A percentile compares a stretch with the other conserved stretches of the same genome.
Evolutionary conservation across 768 basidiomycete species (phyloP).

Genomic region (Leucocoprinus birnbaumii): DNA sequence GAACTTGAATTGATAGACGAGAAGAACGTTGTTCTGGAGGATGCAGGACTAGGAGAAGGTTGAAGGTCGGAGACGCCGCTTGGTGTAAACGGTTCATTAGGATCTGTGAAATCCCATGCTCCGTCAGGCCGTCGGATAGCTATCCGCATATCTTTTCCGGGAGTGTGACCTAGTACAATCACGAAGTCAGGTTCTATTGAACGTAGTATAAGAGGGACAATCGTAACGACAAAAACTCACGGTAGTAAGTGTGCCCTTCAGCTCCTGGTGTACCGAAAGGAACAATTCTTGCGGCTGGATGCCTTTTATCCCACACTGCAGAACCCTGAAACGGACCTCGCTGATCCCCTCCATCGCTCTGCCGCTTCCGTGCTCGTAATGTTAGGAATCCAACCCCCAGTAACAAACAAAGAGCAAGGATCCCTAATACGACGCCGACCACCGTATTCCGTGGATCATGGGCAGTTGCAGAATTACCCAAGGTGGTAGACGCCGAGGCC

Average conservation of each 20-base stretch:
- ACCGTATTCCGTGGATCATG: conserved; percentile 27
- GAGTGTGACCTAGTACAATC: conserved; percentile 43
- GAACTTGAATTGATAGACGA: background rate
- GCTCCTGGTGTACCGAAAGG: conserved; percentile 36
- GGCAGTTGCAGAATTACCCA: conserved; percentile 10
- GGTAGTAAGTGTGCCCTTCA: conserved; percentile 32
- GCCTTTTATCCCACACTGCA: conserved; percentile 24
- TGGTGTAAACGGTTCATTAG: conserved; percentile 37
- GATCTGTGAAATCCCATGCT: conserved; percentile 51
- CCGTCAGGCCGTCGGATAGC: conserved; percentile 51
- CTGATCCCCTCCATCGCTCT: conserved; percentile 15
- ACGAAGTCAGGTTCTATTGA: background rate
- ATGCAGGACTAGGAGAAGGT: conserved; percentile 12
- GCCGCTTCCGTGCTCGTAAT: conserved; percentile 28
- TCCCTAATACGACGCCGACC: conserved; percentile 27
- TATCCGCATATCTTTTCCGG: conserved; percentile 57
- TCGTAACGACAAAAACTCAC: conserved; percentile 23
- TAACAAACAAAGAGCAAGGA: conserved; percentile 28
- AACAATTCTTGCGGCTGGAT: conserved; percentile 38
- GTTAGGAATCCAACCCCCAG: conserved; percentile 28
- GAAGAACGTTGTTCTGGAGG: conserved; percentile 12
- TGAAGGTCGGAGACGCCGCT: conserved; percentile 31
- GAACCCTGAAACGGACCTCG: conserved; percentile 27
- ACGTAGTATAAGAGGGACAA: background rate
- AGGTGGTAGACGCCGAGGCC: conserved; percentile 8